Percentiles rank a stretch among this genome's conserved stretches.
These are phyloP conservation scores for Podospora conica DNA, from an alignment of 495 filamentous ascomycete genomes.

Conservation along the genomic window DNA sequence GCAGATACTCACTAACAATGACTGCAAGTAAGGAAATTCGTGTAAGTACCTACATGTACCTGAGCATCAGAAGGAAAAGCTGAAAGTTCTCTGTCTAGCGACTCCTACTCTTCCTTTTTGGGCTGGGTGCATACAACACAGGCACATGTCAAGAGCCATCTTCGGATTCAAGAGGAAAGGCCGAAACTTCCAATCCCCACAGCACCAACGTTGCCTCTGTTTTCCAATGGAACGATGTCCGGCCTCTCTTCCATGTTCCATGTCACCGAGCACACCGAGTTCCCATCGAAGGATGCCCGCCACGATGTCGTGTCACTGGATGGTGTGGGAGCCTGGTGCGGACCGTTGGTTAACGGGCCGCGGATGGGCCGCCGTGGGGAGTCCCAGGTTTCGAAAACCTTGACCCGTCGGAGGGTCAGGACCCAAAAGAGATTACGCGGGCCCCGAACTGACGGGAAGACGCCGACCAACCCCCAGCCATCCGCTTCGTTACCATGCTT, in stretches of 20 bases:
- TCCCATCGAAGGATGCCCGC: background rate
- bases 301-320: background rate
- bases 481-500: slow-evolving; percentile 6
- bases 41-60: background rate
- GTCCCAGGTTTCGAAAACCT: slow-evolving; percentile 19
- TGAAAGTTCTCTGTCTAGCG: background rate
- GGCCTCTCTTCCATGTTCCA: background rate
- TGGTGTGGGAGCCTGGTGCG: slow-evolving; percentile 17
- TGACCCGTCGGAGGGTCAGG: slow-evolving; percentile 14
- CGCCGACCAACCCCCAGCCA: background rate
- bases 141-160: background rate
- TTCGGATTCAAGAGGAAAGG: background rate
- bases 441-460: slow-evolving; percentile 22
- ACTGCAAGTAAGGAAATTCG: no score
- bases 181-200: background rate
- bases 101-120: background rate
- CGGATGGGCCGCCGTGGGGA: slow-evolving; percentile 23
- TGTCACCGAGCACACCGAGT: background rate
- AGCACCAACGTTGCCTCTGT: no score
- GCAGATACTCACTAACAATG: background rate
- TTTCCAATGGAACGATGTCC: background rate
- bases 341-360: slow-evolving; percentile 30
- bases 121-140: background rate
- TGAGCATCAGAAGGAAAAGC: background rate
- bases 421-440: slow-evolving; percentile 20